Evolutionary conservation across 352 stramenopile species (phyloP), one percentile per base, ranked within the genome.

Genomic region (Phytophthora sansomeana): DNA sequence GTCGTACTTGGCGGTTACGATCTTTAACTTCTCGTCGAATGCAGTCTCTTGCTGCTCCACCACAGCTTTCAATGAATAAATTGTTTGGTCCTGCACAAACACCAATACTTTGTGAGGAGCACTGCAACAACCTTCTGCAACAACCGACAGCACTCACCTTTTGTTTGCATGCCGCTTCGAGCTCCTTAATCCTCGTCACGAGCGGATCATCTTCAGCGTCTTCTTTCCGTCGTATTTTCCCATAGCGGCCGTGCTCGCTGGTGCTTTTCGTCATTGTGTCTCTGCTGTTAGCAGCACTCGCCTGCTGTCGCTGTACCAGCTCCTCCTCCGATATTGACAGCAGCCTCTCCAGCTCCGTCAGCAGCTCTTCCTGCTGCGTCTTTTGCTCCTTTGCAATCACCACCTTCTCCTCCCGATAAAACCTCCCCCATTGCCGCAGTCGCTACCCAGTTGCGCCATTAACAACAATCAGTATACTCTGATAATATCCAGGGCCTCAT

Each of bases 101-200:
- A 52, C 1, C 5, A 36, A 51, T 44, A 21, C 1, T 17, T 13
- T 26, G n/a, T 16, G 3, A 46, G n/a, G 16, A 46, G 17, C 4
- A 2, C 36, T 42, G 17, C 39, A 46, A 14, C 14, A 19, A 28
- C 17, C n/a, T 10, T 16, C 17, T 0, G 7, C 39, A 46, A 29
- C 16, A 24, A 53, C 3, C 24, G 3, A 28, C 26, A 17, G 5
- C 8, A 50, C 63, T 24, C 9, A 91, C 84, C 75, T 93, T 95
- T 44, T 93, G 84, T 46, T 91, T 91, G 73, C 75, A 84, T 8
- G 75, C 63, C 63, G 85, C 87, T 69, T 93, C 81, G 17, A 95
- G 63, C 38, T 95, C 87, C 6, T 73, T 72, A n/a, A 92, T 75
- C 8, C 71, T 62, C 28, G 52, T 77, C 30, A 70, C 63, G 14